A percentile compares a stretch with the other conserved stretches of the same genome.
phyloP scores from a whole-genome alignment of 495 filamentous ascomycete species.

The Thermothielavioides terrestris region DNA sequence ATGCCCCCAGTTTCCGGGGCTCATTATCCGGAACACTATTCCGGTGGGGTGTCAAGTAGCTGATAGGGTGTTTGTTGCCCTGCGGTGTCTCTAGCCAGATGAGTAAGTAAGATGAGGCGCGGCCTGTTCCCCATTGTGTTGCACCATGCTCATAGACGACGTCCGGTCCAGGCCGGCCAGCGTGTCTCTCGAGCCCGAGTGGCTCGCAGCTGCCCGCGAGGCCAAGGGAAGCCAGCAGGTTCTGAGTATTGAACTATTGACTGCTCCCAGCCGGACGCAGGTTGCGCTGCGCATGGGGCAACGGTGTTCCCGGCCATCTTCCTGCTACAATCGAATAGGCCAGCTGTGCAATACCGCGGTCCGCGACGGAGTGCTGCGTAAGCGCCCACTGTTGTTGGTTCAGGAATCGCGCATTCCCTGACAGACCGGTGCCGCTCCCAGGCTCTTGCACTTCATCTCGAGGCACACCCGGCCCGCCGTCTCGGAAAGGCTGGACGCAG shows the following conservation, averaged over 20 bases:
- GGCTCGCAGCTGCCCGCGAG: constrained; percentile 8
- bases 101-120: too few relatives aligned
- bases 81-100: too few relatives aligned
- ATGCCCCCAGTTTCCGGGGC: too few relatives aligned
- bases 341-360: constrained; percentile 20
- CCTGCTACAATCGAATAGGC: constrained; percentile 10
- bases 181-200: constrained; percentile 17
- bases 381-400: constrained; percentile 1
- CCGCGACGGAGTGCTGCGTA: constrained; percentile 26
- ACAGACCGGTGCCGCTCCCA: constrained; percentile 15
- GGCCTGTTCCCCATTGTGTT: too few relatives aligned
- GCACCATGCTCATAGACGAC: neutral
- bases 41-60: too few relatives aligned
- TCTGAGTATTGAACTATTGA: constrained; percentile 30
- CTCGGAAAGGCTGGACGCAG: constrained; percentile 13
- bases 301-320: constrained; percentile 12
- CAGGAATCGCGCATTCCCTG: neutral
- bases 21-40: too few relatives aligned
- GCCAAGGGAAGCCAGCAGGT: constrained; percentile 5
- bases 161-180: constrained; percentile 8
- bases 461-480: constrained; percentile 25
- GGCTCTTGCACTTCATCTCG: constrained; percentile 26
- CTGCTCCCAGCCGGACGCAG: constrained; percentile 11
- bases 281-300: constrained; percentile 15
- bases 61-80: too few relatives aligned